phyloP scores from a whole-genome alignment of 2,329 filamentous ascomycete genomes.

The Penicillium sp. region DNA sequence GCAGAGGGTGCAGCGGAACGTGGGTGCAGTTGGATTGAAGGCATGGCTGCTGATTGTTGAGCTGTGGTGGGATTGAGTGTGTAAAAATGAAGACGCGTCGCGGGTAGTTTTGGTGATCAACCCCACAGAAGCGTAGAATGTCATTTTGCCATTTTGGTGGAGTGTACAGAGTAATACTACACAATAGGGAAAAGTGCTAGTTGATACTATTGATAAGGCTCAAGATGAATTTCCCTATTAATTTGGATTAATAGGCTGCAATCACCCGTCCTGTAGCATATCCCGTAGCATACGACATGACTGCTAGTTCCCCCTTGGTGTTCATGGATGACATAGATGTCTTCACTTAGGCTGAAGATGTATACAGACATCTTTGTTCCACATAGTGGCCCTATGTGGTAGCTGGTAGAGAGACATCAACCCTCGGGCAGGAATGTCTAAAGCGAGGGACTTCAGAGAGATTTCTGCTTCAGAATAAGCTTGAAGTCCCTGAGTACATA shows the following conservation, averaged over 20 bases:
- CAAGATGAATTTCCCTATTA: neutral
- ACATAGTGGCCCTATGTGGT: neutral
- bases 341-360: neutral
- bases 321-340: neutral
- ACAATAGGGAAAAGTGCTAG: neutral
- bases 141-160: neutral
- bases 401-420: neutral
- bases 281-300: no score
- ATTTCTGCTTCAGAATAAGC: neutral
- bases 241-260: neutral
- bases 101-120: conserved; percentile 11
- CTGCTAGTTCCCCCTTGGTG: neutral
- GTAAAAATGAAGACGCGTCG: conserved; percentile 10
- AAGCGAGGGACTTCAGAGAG: neutral
- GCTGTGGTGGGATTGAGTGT: neutral
- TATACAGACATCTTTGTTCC: neutral
- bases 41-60: conserved; percentile 27
- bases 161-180: neutral
- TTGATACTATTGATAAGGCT: neutral
- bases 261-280: neutral
- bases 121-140: conserved; percentile 10
- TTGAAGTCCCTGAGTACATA: neutral
- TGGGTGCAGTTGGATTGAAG: conserved; percentile 39
- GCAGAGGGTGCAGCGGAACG: conserved; percentile 12
- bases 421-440: neutral